Base-by-base conservation (phyloP, 768 basidiomycete species). In the Leccinum subgranulosum region DNA sequence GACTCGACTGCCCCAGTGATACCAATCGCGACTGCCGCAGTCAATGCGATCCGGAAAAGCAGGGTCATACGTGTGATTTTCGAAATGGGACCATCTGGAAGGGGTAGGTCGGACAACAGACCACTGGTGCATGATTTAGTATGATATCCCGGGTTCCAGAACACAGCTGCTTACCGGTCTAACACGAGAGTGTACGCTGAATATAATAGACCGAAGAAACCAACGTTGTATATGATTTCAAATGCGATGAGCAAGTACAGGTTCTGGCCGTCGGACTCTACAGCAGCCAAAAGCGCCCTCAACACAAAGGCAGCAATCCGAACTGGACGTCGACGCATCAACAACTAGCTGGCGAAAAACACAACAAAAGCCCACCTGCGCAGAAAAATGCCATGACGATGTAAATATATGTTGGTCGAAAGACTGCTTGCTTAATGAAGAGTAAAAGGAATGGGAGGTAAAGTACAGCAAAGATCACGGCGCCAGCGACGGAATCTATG, bases 171-270 rank as follows among this genome's bases (percentile, higher is more conserved):
- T 39, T 48, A 73, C 73, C 73, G 62, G 48, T 75, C 72, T 11
- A 72, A 53, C 15, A 71, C 72, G 10, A 75, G 66, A 19, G 60
- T 67, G 54, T 75, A 73, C 17, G 72, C 66, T 12, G 69, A 74
- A 51, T 71, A 74, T 8, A 75, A 49, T 41, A 75, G 51, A 59
- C 68, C 71, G 25, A 72, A 75, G 69, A 75, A 73, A 45, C 73
- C 74, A 17, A 69, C 65, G 47, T 69, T 73, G 58, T 75, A 75
- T 19, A 75, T 31, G 54, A 74, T 57, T 54, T 68, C 61, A 51
- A 66, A 67, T n/a, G 73, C 59, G 51, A 73, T 58, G 28, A 73
- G 50, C 33, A 67, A 29, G 23, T 61, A 53, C 29, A 65, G 21
- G 25, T 69, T 58, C 51, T 72, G 33, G 6, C 63, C 69, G 2